phyloP scores from a whole-genome alignment of 2,329 filamentous ascomycete species.

The Capronia americana region DNA sequence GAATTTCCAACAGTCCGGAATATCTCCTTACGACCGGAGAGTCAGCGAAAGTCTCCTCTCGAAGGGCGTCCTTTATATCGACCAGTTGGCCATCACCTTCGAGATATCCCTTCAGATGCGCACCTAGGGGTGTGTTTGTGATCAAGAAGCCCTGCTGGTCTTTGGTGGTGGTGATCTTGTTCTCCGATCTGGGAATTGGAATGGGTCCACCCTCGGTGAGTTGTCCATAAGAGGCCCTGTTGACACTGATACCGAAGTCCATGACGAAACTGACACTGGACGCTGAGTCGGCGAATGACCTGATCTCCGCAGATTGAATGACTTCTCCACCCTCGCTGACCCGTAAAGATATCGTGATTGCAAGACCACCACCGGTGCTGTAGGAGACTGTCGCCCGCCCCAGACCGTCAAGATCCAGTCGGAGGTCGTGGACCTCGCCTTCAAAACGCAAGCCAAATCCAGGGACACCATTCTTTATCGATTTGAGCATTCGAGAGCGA shows the following conservation, averaged over 20 bases:
- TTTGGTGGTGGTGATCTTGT: conserved; percentile 10
- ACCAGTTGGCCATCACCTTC: conserved; percentile 9
- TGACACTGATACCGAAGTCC: conserved; percentile 27
- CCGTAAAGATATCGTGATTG: conserved; percentile 20
- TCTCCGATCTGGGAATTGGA: conserved; percentile 25
- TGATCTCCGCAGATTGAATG: conserved; percentile 25
- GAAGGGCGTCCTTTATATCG: background rate
- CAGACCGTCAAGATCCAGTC: conserved; percentile 15
- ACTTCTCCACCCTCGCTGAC: conserved; percentile 21
- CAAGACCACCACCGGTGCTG: conserved; percentile 3
- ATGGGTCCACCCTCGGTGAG: conserved; percentile 30
- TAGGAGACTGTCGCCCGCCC: conserved; percentile 21
- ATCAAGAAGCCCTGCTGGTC: conserved; percentile 7
- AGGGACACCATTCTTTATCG: conserved; percentile 15
- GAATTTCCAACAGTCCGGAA: conserved; percentile 3
- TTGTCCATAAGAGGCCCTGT: conserved; percentile 29
- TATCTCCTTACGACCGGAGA: conserved; percentile 7
- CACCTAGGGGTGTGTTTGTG: conserved; percentile 19
- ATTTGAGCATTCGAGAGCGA: conserved; percentile 25
- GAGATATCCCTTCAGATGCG: conserved; percentile 17
- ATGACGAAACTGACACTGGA: conserved; percentile 14
- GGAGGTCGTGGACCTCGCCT: conserved; percentile 1
- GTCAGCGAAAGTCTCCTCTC: conserved; percentile 8
- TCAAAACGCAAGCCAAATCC: conserved; percentile 28
- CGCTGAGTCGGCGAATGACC: conserved; percentile 2